These are phyloP conservation scores for Penicillium sp. DNA, from an alignment of 2,329 filamentous ascomycete genomes.

Conservation along the genomic window DNA sequence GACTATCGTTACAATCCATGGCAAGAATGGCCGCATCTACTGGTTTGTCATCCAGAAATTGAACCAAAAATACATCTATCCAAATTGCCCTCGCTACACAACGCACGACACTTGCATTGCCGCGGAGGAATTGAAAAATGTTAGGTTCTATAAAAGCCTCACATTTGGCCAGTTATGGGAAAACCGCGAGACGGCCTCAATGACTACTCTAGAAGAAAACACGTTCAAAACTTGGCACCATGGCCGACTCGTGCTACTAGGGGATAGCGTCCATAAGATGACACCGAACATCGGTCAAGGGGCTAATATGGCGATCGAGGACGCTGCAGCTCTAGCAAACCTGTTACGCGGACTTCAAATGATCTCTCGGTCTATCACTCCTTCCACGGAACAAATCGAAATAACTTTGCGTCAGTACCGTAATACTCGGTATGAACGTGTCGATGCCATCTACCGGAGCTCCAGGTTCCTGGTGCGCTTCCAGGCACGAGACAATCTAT, in stretches of 20 bases:
- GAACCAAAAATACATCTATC: background rate
- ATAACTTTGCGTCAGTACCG: background rate
- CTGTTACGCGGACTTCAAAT: background rate
- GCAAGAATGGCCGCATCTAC: background rate
- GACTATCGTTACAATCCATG: background rate
- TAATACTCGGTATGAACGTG: background rate
- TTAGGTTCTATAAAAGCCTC: background rate
- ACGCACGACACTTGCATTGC: background rate
- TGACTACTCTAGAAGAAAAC: slow-evolving; percentile 31
- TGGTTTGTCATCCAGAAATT: background rate
- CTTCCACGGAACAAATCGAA: background rate
- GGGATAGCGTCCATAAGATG: slow-evolving; percentile 29
- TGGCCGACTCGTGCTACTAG: slow-evolving; percentile 27
- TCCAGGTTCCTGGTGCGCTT: background rate
- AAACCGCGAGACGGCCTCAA: slow-evolving; percentile 7
- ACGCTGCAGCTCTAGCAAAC: background rate
- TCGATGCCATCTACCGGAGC: background rate
- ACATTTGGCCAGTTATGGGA: background rate
- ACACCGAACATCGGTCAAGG: slow-evolving; percentile 6
- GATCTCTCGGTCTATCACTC: background rate
- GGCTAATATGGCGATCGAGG: slow-evolving; percentile 5
- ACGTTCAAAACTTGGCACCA: slow-evolving; percentile 28
- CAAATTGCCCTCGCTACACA: background rate
- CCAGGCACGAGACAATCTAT: background rate
- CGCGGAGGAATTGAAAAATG: background rate